These are phyloP conservation scores for Gossypium lobatum DNA, from an alignment of 441 rosid species.

Conservation along the genomic window DNA sequence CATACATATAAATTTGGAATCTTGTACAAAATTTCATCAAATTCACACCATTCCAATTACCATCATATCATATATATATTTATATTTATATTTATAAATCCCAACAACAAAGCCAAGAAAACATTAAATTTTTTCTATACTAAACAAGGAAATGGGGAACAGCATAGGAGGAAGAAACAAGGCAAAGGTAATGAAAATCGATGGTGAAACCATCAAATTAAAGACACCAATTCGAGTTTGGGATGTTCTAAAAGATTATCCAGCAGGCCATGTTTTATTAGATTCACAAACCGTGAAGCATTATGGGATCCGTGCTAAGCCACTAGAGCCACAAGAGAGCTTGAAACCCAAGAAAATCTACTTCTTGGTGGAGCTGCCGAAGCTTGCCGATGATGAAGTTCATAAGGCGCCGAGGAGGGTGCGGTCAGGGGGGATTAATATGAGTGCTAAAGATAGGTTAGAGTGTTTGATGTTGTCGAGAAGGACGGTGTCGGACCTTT, in stretches of 20 bases:
- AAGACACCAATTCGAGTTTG: slow-evolving; percentile 38
- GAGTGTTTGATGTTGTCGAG: slow-evolving; percentile 55
- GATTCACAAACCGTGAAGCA: slow-evolving; percentile 51
- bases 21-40: slow-evolving; percentile 8
- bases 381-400: slow-evolving; percentile 30
- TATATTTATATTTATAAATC: background rate
- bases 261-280: slow-evolving; percentile 42
- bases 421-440: slow-evolving; percentile 38
- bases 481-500: slow-evolving; percentile 46
- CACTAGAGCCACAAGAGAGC: slow-evolving; percentile 42
- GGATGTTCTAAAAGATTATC: slow-evolving; percentile 45
- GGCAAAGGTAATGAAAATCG: slow-evolving; percentile 50
- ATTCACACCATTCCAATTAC: slow-evolving; percentile 21
- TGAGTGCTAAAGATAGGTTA: slow-evolving; percentile 58
- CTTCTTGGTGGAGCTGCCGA: slow-evolving; percentile 56
- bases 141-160: slow-evolving; percentile 39
- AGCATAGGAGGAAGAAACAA: slow-evolving; percentile 35
- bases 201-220: slow-evolving; percentile 48
- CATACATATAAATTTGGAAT: background rate
- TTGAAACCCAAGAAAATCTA: slow-evolving; percentile 41
- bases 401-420: slow-evolving; percentile 38
- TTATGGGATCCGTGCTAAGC: slow-evolving; percentile 52
- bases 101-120: background rate
- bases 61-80: background rate
- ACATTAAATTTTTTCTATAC: background rate